These are phyloP conservation scores for Yarrowia sp. DNA, from an alignment of 805 yeast species.

Conservation along the genomic window DNA sequence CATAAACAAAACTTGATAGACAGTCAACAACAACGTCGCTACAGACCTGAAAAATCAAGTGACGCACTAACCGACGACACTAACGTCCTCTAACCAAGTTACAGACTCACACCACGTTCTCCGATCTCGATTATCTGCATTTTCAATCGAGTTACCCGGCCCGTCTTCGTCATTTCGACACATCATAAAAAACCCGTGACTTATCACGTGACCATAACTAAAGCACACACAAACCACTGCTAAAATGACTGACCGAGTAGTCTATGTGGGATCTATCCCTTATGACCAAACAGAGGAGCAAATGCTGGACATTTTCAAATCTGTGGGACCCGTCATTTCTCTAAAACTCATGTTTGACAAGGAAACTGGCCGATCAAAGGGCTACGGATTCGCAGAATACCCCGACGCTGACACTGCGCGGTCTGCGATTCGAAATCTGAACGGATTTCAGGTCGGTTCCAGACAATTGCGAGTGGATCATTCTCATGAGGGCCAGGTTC, in stretches of 20 bases:
- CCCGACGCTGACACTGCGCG: slow-evolving; percentile 85
- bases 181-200: neutral
- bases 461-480: slow-evolving; percentile 77
- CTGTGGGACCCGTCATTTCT: slow-evolving; percentile 86
- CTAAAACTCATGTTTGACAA: slow-evolving; percentile 83
- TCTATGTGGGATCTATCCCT: slow-evolving; percentile 87
- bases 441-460: slow-evolving; percentile 76
- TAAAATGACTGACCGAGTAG: slow-evolving; percentile 51
- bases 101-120: neutral
- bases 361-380: slow-evolving; percentile 88
- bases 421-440: slow-evolving; percentile 87
- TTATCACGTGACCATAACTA: neutral
- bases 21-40: too few species aligned
- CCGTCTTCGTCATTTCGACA: neutral
- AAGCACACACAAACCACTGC: neutral
- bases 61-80: neutral
- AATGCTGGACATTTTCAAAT: slow-evolving; percentile 79
- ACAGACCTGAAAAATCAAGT: neutral
- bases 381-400: slow-evolving; percentile 87
- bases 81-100: neutral
- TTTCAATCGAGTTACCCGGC: neutral
- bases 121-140: slow-evolving; percentile 16
- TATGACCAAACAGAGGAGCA: slow-evolving; percentile 95
- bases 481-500: slow-evolving; percentile 64
- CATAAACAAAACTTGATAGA: too few species aligned